Evolutionary conservation across 78 protist genomes (phyloP).

Genomic region (Mastigamoeba balamuthi): DNA sequence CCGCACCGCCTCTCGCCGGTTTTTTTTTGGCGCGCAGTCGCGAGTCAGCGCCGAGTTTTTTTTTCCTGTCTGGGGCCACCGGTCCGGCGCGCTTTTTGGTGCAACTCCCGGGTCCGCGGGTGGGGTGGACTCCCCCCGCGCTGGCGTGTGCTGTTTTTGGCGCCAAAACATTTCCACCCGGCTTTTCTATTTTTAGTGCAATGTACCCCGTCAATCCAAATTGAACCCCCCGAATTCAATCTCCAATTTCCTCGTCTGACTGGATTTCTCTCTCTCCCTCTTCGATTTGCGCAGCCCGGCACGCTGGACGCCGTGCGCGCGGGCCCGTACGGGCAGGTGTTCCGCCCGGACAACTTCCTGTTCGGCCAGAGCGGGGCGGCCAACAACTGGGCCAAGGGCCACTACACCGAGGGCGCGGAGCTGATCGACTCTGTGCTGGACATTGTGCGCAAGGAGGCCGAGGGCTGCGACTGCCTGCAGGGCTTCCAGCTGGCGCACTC

Average conservation of each 20-base stretch:
- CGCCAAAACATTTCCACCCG: too few relatives aligned
- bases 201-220: too few relatives aligned
- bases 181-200: too few relatives aligned
- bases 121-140: too few relatives aligned
- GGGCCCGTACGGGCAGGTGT: constrained; percentile 83
- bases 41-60: too few relatives aligned
- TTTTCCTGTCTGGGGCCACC: too few relatives aligned
- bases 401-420: constrained; percentile 94
- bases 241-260: too few relatives aligned
- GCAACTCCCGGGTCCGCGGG: too few relatives aligned
- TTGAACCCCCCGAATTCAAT: too few relatives aligned
- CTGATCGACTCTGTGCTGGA: constrained; percentile 92
- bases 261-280: not conserved
- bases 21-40: not conserved
- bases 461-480: constrained; percentile 94
- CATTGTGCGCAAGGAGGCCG: constrained; percentile 94
- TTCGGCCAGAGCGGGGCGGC: constrained; percentile 85
- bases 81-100: too few relatives aligned
- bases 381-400: constrained; percentile 98
- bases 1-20: not conserved
- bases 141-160: too few relatives aligned
- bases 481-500: constrained; percentile 98
- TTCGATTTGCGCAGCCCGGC: constrained; percentile 89
- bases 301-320: constrained; percentile 91
- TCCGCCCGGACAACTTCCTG: constrained; percentile 91